These are phyloP conservation scores for Aspergillus vadensis DNA, from an alignment of 2,329 filamentous ascomycete genomes.

Conservation along the genomic window DNA sequence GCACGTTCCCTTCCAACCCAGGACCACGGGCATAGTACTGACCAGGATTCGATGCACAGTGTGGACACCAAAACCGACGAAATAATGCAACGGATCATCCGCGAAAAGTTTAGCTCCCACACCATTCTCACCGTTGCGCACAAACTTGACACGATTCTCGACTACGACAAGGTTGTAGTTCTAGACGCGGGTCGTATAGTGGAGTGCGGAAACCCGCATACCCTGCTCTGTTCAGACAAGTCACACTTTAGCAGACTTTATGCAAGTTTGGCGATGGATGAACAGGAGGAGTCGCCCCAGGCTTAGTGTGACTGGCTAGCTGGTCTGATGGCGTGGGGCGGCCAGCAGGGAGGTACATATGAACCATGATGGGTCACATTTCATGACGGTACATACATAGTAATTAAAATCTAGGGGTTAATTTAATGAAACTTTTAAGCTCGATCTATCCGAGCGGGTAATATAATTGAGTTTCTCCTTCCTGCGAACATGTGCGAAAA, in stretches of 20 bases:
- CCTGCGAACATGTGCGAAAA: neutral
- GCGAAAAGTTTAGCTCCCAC: constrained; percentile 55
- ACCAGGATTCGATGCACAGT: constrained; percentile 33
- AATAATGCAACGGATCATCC: constrained; percentile 59
- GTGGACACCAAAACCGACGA: constrained; percentile 61
- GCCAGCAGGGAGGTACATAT: neutral
- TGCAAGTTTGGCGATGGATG: constrained; percentile 27
- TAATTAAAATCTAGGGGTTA: neutral
- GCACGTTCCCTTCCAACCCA: constrained; percentile 15
- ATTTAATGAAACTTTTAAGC: neutral
- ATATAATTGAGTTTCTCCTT: neutral
- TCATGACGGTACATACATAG: too few relatives aligned
- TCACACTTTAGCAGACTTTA: constrained; percentile 43
- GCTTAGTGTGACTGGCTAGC: neutral
- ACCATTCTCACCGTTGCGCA: constrained; percentile 64
- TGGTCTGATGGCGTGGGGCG: neutral
- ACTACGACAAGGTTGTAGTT: constrained; percentile 43
- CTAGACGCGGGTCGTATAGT: constrained; percentile 40
- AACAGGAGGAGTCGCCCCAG: constrained; percentile 7
- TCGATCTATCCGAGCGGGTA: neutral
- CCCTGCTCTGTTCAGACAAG: constrained; percentile 37
- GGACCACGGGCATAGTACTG: constrained; percentile 8
- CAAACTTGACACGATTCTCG: constrained; percentile 52
- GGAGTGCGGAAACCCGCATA: constrained; percentile 40
- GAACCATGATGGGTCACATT: too few relatives aligned